phyloP scores from a whole-genome alignment of 345 rosid genomes.

The Sapria himalayana region DNA sequence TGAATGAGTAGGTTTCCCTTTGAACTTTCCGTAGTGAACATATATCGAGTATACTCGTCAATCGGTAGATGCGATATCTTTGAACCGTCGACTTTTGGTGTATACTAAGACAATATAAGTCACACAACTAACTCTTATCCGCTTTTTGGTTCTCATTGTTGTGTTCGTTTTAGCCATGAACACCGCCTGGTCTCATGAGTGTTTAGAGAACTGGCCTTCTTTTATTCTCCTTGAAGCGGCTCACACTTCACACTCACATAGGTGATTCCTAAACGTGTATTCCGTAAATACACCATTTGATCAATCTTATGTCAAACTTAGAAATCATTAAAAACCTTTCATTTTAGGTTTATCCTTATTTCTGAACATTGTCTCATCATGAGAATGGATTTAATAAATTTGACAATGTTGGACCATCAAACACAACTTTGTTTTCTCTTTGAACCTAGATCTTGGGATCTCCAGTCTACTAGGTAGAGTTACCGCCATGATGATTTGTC shows the following conservation, averaged over 20 bases:
- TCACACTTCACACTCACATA: constrained; percentile 4
- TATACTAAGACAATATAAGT: not conserved
- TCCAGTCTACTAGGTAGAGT: not conserved
- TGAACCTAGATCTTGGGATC: constrained; percentile 2
- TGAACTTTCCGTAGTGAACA: not conserved
- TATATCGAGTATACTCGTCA: not conserved
- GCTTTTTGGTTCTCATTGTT: too few relatives aligned
- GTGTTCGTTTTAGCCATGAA: not conserved
- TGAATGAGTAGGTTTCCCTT: not conserved
- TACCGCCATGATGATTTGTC: not conserved
- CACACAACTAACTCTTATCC: not conserved
- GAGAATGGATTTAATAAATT: not conserved
- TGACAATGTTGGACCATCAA: not conserved
- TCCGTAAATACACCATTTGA: not conserved
- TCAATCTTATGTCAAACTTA: not conserved
- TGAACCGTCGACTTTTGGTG: not conserved
- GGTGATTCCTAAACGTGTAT: constrained; percentile 1
- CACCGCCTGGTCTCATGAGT: not conserved
- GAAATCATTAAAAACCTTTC: constrained; percentile 3
- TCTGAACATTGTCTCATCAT: too few relatives aligned
- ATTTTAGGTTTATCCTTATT: too few relatives aligned
- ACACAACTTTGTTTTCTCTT: not conserved
- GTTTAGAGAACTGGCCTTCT: not conserved
- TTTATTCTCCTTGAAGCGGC: not conserved
- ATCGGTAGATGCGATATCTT: not conserved